phyloP scores from a whole-genome alignment of 371 early-diverging fungal species.

The Rhizomucor pusillus region DNA sequence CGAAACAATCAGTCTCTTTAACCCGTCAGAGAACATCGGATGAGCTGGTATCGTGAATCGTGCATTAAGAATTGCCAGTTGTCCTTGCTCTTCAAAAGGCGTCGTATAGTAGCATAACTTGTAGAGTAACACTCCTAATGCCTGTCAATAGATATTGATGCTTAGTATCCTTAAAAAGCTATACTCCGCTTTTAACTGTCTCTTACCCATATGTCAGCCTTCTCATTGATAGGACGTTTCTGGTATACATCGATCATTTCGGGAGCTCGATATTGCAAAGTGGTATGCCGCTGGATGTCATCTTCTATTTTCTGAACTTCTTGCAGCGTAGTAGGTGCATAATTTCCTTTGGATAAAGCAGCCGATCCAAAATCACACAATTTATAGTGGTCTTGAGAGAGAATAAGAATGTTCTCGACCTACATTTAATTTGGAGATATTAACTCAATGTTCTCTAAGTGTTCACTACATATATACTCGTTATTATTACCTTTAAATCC shows the following conservation, averaged over 20 bases:
- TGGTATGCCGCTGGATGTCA: conserved; percentile 74
- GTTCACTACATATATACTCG: neutral
- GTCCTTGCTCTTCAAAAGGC: conserved; percentile 90
- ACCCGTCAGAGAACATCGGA: conserved; percentile 66
- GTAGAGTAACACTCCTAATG: conserved; percentile 88
- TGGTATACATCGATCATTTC: conserved; percentile 91
- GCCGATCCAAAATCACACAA: conserved; percentile 95
- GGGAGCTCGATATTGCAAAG: conserved; percentile 91
- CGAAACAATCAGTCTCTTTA: conserved; percentile 64
- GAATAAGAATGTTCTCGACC: conserved; percentile 60
- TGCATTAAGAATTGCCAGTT: conserved; percentile 84
- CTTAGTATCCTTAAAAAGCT: too few species aligned
- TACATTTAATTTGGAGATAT: conserved; percentile 7
- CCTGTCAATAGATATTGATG: conserved; percentile 60
- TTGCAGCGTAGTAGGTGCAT: conserved; percentile 52
- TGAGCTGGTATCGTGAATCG: conserved; percentile 74
- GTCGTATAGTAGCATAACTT: conserved; percentile 86
- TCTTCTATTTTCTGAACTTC: conserved; percentile 83
- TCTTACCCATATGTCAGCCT: conserved; percentile 69
- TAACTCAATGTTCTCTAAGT: neutral
- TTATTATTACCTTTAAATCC: conserved; percentile 80
- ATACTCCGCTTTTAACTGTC: neutral
- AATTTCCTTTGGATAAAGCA: conserved; percentile 57
- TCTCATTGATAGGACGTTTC: conserved; percentile 77
- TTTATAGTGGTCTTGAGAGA: conserved; percentile 65